Evolutionary conservation across 371 early-diverging fungal species (phyloP), one percentile per base, ranked within the genome.

Genomic region (Apophysomyces elegans): DNA sequence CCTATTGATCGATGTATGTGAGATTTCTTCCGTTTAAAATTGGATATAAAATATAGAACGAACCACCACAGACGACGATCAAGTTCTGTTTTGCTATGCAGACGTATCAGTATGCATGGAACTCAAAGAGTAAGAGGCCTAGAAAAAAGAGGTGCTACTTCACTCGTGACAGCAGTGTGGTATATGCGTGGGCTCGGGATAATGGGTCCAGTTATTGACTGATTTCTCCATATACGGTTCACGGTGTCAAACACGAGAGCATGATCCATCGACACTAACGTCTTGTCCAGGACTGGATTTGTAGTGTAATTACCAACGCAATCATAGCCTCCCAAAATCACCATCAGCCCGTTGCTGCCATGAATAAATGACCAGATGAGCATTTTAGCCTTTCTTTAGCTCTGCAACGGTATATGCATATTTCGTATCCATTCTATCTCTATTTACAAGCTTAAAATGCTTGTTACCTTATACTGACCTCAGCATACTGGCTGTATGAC

Each of bases 151-250:
- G 16, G 13, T 1, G 13, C 32, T 63, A 36, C 18, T 38, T 60
- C 72, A 77, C 77, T 70, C 54, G 72, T 74, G 9, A 77, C 74
- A 38, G 77, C 64, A 4, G 71, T 77, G 57, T 77, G 77, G 59
- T 71, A 74, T 2, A 68, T 68, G 26, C 77, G 69, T 32, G 74
- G 9, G 5, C 35, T 54, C 8, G 77, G 77, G 45, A 72, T 66
- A 2, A 12, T 13, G 1, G 32, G 14, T 16, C 77, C 77, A 7
- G 11, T 38, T 7, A 77, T 37, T 4, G 56, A 35, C 41, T 74
- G 67, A 11, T 65, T 64, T 36, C 61, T 56, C 77, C 77, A 77
- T 43, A 47, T n/a, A 5, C 54, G 56, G 1, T 56, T 45, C 5
- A 37, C 26, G 1, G 70, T 68, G 50, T 74, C 62, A 47, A 61